Conservation (phyloP, 495 filamentous ascomycete species). For the Parachaetomium inaequale region DNA sequence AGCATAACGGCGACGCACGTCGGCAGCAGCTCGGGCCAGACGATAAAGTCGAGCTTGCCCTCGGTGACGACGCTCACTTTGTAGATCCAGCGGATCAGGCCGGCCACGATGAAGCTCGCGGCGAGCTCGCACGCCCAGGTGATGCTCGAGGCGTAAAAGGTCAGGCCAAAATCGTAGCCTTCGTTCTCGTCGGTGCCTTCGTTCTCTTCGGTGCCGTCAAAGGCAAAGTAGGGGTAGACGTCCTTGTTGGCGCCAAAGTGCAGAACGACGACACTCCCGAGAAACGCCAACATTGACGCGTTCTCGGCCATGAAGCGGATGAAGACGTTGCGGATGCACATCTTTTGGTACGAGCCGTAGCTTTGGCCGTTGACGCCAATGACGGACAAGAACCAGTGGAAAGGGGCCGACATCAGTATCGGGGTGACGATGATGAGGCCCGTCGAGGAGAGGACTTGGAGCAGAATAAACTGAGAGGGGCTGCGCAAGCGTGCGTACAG, state of each 20-base stretch:
- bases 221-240: constrained; percentile 57
- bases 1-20: constrained; percentile 58
- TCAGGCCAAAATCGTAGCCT: constrained; percentile 53
- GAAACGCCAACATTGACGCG: constrained; percentile 62
- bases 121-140: constrained; percentile 61
- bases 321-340: constrained; percentile 58
- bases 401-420: constrained; percentile 54
- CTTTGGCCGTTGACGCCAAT: constrained; percentile 50
- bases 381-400: constrained; percentile 49
- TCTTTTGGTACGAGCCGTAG: constrained; percentile 58
- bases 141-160: constrained; percentile 55
- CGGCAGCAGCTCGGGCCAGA: constrained; percentile 60
- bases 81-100: constrained; percentile 52
- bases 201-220: constrained; percentile 43
- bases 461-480: constrained; percentile 55
- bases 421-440: constrained; percentile 57
- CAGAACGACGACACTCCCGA: constrained; percentile 56
- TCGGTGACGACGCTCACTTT: constrained; percentile 56
- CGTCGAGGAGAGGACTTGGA: constrained; percentile 56
- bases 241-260: constrained; percentile 61
- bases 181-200: constrained; percentile 41
- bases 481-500: constrained; percentile 61
- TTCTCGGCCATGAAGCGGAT: constrained; percentile 59
- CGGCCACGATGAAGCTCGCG: constrained; percentile 54
- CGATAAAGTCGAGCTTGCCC: constrained; percentile 55